Conservation (phyloP, 2,329 filamentous ascomycete species). For the Diaporthe sp. region DNA sequence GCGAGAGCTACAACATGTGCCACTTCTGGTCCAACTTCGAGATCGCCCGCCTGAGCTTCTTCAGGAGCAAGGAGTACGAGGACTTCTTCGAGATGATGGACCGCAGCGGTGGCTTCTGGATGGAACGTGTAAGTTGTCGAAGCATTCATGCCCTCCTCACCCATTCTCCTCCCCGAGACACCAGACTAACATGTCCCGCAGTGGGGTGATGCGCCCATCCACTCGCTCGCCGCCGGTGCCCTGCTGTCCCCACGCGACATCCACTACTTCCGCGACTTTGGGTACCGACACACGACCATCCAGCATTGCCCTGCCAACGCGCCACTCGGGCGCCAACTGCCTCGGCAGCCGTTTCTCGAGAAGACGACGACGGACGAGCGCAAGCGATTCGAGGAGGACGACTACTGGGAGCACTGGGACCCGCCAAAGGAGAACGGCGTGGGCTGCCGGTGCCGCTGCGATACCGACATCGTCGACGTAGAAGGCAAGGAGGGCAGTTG, state of each 20-base stretch:
- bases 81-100: constrained; percentile 99
- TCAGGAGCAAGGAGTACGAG: constrained; percentile 96
- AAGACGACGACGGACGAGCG: constrained; percentile 85
- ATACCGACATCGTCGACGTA: constrained; percentile 97
- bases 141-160: neutral
- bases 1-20: constrained; percentile 99
- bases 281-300: constrained; percentile 98
- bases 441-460: constrained; percentile 95
- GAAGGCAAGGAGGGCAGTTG: constrained; percentile 98
- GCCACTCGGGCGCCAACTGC: constrained; percentile 82
- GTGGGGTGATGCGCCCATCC: constrained; percentile 99
- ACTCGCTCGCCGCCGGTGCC: constrained; percentile 94
- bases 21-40: constrained; percentile 99
- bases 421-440: constrained; percentile 94
- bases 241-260: constrained; percentile 87
- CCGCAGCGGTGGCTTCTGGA: constrained; percentile 97
- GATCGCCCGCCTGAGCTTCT: constrained; percentile 94
- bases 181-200: constrained; percentile 60
- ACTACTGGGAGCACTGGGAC: constrained; percentile 94
- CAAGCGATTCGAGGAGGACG: constrained; percentile 90
- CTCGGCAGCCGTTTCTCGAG: constrained; percentile 85
- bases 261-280: constrained; percentile 99
- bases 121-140: constrained; percentile 81
- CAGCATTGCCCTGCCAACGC: constrained; percentile 98
- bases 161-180: neutral